Conservation (phyloP, 2,329 filamentous ascomycete species). For the Microcyclospora tardicrescens region DNA sequence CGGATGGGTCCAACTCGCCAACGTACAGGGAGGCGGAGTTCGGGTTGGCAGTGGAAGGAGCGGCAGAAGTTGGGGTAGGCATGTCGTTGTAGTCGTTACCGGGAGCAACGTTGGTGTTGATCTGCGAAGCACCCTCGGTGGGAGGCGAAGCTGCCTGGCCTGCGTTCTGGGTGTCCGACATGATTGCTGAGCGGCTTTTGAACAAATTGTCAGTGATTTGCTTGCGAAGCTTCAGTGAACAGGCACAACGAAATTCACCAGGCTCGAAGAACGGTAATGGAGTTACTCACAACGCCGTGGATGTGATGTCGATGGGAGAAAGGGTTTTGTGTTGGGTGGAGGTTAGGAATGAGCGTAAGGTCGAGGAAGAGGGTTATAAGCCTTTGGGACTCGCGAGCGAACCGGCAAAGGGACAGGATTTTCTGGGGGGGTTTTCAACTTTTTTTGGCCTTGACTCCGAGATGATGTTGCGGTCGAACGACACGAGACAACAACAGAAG, state of each 20-base stretch:
- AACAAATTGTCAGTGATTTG: constrained; percentile 6
- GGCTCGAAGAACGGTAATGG: background rate
- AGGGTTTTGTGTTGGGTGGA: background rate
- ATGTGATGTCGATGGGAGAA: background rate
- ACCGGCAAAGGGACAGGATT: constrained; percentile 19
- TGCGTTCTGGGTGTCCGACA: constrained; percentile 39
- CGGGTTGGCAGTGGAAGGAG: constrained; percentile 54
- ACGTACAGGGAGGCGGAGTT: constrained; percentile 98
- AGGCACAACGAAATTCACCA: background rate
- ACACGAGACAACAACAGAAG: too few relatives aligned
- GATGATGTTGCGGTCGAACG: too few relatives aligned
- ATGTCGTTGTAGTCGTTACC: constrained; percentile 52
- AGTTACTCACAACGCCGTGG: too few relatives aligned
- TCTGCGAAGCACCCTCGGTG: constrained; percentile 43
- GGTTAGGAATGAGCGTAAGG: background rate
- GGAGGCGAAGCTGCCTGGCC: constrained; percentile 59
- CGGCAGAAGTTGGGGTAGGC: constrained; percentile 57
- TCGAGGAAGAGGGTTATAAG: background rate
- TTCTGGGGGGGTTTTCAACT: constrained; percentile 25
- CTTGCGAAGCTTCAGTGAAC: background rate
- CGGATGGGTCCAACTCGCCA: constrained; percentile 91
- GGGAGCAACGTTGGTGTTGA: constrained; percentile 62
- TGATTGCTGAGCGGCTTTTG: constrained; percentile 11
- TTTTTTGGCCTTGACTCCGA: constrained; percentile 25
- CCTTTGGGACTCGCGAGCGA: constrained; percentile 1